These are phyloP conservation scores for Polytrichum commune DNA, from an alignment of 225 moss, liverwort and hornwort species.

Conservation along the genomic window DNA sequence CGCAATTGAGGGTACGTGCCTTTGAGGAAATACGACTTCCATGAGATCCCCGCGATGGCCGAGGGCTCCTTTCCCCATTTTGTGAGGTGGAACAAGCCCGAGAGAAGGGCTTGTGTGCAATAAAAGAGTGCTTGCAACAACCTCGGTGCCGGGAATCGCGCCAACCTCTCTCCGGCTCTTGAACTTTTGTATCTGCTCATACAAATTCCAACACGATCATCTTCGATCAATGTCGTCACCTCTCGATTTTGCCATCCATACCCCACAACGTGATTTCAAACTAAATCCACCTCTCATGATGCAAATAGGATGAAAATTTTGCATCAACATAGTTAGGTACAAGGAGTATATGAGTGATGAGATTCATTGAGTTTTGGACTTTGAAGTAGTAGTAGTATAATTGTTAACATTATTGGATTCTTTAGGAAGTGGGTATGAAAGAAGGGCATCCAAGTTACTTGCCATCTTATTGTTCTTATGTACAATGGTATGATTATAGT, in stretches of 20 bases:
- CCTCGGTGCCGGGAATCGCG: constrained; percentile 48
- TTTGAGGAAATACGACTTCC: constrained; percentile 43
- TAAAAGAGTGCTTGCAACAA: constrained; percentile 46
- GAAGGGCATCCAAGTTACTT: too few species aligned
- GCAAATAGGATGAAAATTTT: neutral
- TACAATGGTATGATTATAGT: too few species aligned
- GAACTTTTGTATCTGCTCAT: constrained; percentile 37
- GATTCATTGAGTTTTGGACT: neutral
- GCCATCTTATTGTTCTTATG: too few species aligned
- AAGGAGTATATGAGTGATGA: neutral
- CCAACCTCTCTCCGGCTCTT: constrained; percentile 30
- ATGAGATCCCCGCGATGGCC: constrained; percentile 35
- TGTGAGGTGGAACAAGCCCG: constrained; percentile 35
- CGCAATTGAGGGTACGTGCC: constrained; percentile 2
- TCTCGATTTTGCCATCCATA: too few species aligned
- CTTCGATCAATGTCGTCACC: neutral
- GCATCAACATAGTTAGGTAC: neutral
- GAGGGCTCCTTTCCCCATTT: constrained; percentile 37
- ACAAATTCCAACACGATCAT: neutral
- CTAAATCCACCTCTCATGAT: neutral
- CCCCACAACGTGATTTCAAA: neutral
- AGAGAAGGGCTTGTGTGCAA: constrained; percentile 33
- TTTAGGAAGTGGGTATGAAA: too few species aligned
- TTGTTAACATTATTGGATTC: too few species aligned
- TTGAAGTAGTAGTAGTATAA: too few species aligned